Base-by-base conservation (phyloP, 441 rosid species). In the Syzygium malaccense region DNA sequence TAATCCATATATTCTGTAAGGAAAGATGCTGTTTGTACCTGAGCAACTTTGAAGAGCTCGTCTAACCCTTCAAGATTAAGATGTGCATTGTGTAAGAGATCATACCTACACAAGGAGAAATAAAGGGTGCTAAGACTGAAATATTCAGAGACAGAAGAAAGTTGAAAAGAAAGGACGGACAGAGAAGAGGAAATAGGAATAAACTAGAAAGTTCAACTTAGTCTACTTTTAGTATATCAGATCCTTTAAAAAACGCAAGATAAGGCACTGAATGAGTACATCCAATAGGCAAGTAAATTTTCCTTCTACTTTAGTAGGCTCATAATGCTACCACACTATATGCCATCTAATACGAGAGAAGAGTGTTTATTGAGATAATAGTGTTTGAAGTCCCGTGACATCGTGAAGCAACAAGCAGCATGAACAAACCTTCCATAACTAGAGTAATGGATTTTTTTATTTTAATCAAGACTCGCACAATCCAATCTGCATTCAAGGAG, bases 1-100 rank as follows among this genome's bases (percentile, higher is more conserved):
- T n/a, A 48, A 79, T 49, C 33, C 51, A 56, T 41, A 41, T 55
- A 19, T 85, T 64, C 13, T 14, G 41, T 26, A 8, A 19, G 68
- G 57, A 8, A 85, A 86, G 60, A 32, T 56, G 25, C 30, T 75
- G 33, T 88, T 85, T 88, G 88, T 94, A 96, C 99, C 99, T 98
- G 99, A 91, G 98, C 98, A 94, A 98, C 99, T 92, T 95, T 95
- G 94, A 97, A 98, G 93, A 98, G 99, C 92, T 95, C 97, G 88
- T 95, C 95, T 91, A 98, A 92, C 80, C 99, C 99, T 88, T 96
- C 96, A 85, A 98, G 93, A 91, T 97, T 95, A 88, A 98, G 99
- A 92, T 98, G 99, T 86, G 98, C 96, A 94, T 98, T 98, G 93
- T 97, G 99, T 94, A 98, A 92, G 88, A 97, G 95, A 94, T 98